Evolutionary conservation across 2,329 filamentous ascomycete genomes (phyloP).

Genomic region (Nakataea oryzae): DNA sequence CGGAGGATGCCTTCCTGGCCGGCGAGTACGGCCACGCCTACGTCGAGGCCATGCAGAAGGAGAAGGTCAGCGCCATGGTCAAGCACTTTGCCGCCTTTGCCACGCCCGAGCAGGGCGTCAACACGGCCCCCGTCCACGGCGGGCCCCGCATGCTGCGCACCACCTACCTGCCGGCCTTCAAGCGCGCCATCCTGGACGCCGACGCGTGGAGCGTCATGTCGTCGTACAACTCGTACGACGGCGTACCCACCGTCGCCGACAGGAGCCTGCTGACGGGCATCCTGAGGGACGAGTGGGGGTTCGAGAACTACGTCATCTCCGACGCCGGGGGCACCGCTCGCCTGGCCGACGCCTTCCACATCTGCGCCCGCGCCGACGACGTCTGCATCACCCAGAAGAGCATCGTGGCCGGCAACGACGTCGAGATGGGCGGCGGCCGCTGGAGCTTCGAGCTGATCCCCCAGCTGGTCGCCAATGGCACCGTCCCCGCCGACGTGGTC

Average conservation of each 20-base stretch:
- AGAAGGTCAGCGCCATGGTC: conserved; percentile 59
- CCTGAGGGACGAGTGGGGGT: conserved; percentile 62
- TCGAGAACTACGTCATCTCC: conserved; percentile 52
- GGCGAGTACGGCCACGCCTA: conserved; percentile 56
- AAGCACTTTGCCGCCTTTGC: conserved; percentile 68
- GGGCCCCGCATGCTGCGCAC: conserved; percentile 43
- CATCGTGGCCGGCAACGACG: conserved; percentile 59
- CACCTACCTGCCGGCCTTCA: conserved; percentile 50
- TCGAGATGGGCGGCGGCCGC: conserved; percentile 68
- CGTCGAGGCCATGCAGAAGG: conserved; percentile 48
- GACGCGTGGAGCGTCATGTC: conserved; percentile 63
- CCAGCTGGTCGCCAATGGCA: conserved; percentile 49
- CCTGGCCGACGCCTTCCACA: conserved; percentile 51
- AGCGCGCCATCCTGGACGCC: conserved; percentile 59
- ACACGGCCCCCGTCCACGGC: conserved; percentile 48
- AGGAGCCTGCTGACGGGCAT: conserved; percentile 57
- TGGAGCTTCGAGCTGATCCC: conserved; percentile 62
- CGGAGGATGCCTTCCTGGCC: conserved; percentile 57
- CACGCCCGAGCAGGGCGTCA: conserved; percentile 61
- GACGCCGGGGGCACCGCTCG: conserved; percentile 65
- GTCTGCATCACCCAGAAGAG: conserved; percentile 49
- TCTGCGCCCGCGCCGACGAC: conserved; percentile 56
- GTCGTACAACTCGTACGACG: conserved; percentile 66
- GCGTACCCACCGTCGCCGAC: conserved; percentile 56
- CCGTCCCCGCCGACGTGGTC: conserved; percentile 47